Evolutionary conservation across 1,139 yeast genomes (phyloP).

Genomic region (Protomyces gravidus): DNA sequence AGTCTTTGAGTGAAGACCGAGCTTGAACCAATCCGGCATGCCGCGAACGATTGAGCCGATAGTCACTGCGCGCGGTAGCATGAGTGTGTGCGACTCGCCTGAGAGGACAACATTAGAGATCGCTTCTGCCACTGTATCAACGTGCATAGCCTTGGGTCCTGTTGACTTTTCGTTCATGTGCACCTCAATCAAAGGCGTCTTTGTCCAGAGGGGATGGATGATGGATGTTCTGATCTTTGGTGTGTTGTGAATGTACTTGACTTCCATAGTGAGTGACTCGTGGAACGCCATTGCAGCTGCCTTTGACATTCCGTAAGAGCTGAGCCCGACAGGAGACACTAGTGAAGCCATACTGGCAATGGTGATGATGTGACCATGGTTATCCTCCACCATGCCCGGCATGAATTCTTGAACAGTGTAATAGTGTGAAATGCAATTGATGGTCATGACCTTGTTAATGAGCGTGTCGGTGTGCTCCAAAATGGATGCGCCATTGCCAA

Average conservation of each 20-base stretch:
- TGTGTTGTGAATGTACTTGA: slow-evolving; percentile 67
- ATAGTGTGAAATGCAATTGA: slow-evolving; percentile 69
- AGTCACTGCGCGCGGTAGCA: slow-evolving; percentile 23
- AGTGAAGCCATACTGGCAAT: slow-evolving; percentile 81
- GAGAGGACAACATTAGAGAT: slow-evolving; percentile 12
- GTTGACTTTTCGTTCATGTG: slow-evolving; percentile 15
- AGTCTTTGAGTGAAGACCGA: slow-evolving; percentile 2
- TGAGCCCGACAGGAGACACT: slow-evolving; percentile 26
- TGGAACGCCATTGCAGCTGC: slow-evolving; percentile 81
- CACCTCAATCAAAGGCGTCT: slow-evolving; percentile 21
- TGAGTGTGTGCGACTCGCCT: slow-evolving; percentile 16
- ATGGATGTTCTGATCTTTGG: slow-evolving; percentile 38
- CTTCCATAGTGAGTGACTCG: slow-evolving; percentile 70
- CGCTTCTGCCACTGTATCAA: slow-evolving; percentile 25
- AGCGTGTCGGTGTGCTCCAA: slow-evolving; percentile 50
- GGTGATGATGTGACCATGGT: slow-evolving; percentile 75
- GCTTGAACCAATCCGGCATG: slow-evolving; percentile 23
- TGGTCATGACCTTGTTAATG: slow-evolving; percentile 48
- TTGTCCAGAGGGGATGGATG: slow-evolving; percentile 24
- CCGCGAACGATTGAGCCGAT: slow-evolving; percentile 9
- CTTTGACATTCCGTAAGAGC: slow-evolving; percentile 84
- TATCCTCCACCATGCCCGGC: slow-evolving; percentile 58
- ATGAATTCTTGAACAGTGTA: slow-evolving; percentile 65
- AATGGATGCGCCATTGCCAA: slow-evolving; percentile 51
- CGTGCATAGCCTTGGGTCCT: slow-evolving; percentile 27